Evolutionary conservation across 768 basidiomycete genomes (phyloP), one percentile per base, ranked within the genome.

Genomic region (Psilocybe cubensis): DNA sequence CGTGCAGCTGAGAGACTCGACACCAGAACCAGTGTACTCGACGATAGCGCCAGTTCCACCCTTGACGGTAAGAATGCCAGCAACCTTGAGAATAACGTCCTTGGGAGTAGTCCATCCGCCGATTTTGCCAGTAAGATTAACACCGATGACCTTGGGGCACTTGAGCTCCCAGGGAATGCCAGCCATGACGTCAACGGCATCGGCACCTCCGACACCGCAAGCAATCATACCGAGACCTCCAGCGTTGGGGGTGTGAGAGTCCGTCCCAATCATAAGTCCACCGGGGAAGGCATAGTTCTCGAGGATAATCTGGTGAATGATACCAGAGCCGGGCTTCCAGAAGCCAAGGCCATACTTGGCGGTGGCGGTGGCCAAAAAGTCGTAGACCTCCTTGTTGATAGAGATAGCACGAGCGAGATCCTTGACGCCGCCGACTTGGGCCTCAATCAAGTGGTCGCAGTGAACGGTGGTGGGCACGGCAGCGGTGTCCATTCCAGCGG

Each of bases 271-370:
- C 96, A 99, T 98, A 58, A 99, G 84, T 68, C 96, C 93, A 79
- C 96, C 96, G 52, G 96, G 96, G 87, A 98, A 96, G 3, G 96
- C 97, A 74, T 99, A 98, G 83, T 98, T 98, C 76, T 99, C 96
- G 68, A 98, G 84, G 71, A 99, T 94, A 70, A 98, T 98, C 79
- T 98, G 95, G 76, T 96, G 94, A 64, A 99, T 98, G 74, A 99
- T 99, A 78, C 96, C 96, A 67, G 94, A 96, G 66, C 97, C 96
- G 45, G 96, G 96, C 79, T 90, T 94, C 96, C 96, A 99, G 84
- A 99, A 99, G 60, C 96, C 96, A 66, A 98, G 94, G 72, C 96
- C 96, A 74, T 98, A 99, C 89, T 94, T 96, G 48, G 96, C 96
- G 44, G 94, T 96, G 45, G 91, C 93, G 23, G 95, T 97, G 40